A percentile compares a stretch with the other conserved stretches of the same genome.
Evolutionary conservation across 345 rosid species (phyloP).

Genomic region (Cardamine occulta): DNA sequence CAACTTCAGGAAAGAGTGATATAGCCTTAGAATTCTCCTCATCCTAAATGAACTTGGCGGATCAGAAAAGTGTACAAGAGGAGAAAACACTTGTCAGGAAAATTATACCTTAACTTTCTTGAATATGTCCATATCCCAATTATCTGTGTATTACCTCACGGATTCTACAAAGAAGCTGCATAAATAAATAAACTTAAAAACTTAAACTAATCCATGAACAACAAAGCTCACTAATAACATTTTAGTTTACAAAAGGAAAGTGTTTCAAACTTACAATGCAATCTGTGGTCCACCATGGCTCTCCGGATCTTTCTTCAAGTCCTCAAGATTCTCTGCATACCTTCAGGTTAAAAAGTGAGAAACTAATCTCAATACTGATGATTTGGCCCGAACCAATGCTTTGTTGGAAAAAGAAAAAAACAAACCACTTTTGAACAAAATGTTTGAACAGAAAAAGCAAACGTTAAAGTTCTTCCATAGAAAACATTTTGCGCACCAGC

Average conservation of each 20-base stretch:
- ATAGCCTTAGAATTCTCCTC: conserved; percentile 99
- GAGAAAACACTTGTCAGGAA: neutral
- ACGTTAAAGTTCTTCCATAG: no score
- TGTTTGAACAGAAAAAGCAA: no score
- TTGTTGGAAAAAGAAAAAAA: neutral
- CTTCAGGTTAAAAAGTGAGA: conserved; percentile 43
- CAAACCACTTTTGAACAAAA: no score
- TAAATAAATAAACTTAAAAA: neutral
- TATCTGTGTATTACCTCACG: no score
- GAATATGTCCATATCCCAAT: conserved; percentile 93
- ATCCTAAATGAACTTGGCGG: conserved; percentile 51
- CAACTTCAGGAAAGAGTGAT: conserved; percentile 74
- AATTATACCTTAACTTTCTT: conserved; percentile 85
- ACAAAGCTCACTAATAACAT: conserved; percentile 10
- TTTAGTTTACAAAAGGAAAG: neutral
- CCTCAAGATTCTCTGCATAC: no score
- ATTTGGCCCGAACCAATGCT: neutral
- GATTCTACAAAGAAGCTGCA: conserved; percentile 86
- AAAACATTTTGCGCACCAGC: no score
- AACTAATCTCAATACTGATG: neutral
- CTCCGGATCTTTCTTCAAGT: conserved; percentile 94
- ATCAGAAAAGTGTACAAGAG: conserved; percentile 13
- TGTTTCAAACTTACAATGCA: conserved; percentile 60
- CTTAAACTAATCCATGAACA: conserved; percentile 23
- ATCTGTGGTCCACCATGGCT: conserved; percentile 95